Evolutionary conservation across 257 asterid species (phyloP), one percentile per base, ranked within the genome.

Genomic region (Solanum clarkiae): DNA sequence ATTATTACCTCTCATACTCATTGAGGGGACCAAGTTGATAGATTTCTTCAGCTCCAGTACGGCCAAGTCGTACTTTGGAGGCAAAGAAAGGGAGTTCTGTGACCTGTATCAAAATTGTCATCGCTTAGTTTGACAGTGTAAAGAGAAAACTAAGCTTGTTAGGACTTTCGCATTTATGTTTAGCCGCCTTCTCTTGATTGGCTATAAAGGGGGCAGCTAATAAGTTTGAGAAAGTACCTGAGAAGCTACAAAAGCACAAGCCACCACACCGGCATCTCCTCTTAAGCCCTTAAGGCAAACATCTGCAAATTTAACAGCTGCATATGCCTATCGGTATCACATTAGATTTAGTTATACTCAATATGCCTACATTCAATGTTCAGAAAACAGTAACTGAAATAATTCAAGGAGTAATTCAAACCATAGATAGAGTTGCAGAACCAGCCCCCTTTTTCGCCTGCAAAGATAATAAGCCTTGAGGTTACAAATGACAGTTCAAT

Each of bases 371-470:
- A 49, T 77, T 10, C 82, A 26, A 26, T 53, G 49, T 29, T 53
- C 49, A 79, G 26, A 79, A 53, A 53, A 26, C 26, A 84, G 13
- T 1, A 68, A 51, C 17, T 53, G 29, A 69, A 69, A 57, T 18
- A 68, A 17, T 44, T 45, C 60, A 40, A 62, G 56, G 20, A 55
- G 26, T 70, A 88, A 81, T 86, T 75, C 91, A 59, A 82, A 95
- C 99, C 98, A 94, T 97, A 12, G 98, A 97, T 84, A 97, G 94
- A 87, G 99, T 97, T 49, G 99, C 99, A 71, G 99, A 95, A 90
- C 99, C 99, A 26, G 99, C 92, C 74, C 99, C 98, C 24, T 98
- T 97, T 89, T 97, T 97, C 45, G 98, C 99, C 99, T 97, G 95
- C 65, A 86, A 88, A 85, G 36, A 81, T 55, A 86, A 80, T 53